Conservation (phyloP, 495 filamentous ascomycete species). For the Xylaria flabelliformis region DNA sequence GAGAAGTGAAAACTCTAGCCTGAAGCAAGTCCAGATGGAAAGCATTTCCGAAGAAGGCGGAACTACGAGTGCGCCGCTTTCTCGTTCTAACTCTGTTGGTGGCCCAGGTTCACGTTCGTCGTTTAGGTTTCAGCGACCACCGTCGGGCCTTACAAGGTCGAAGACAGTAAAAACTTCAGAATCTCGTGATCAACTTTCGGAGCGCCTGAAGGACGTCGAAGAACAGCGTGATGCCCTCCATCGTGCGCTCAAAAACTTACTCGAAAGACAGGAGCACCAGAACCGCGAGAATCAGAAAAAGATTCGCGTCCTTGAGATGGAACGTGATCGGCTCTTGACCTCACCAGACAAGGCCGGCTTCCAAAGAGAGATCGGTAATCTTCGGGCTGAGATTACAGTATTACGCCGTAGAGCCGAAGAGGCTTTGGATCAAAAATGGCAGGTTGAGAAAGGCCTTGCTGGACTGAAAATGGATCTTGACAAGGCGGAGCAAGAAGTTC, state of each 20-base stretch:
- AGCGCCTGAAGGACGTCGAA: constrained; percentile 90
- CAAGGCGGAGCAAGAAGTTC: constrained; percentile 90
- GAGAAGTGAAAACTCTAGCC: constrained; percentile 66
- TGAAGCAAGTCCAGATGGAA: constrained; percentile 42
- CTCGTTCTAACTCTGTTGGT: constrained; percentile 54
- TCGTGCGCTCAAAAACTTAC: constrained; percentile 78
- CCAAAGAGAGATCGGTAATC: constrained; percentile 75
- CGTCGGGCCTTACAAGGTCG: constrained; percentile 60
- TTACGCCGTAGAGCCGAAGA: constrained; percentile 91
- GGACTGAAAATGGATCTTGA: constrained; percentile 98
- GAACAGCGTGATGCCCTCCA: constrained; percentile 92
- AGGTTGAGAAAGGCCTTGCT: constrained; percentile 90
- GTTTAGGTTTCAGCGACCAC: constrained; percentile 42
- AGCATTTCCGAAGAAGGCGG: constrained; percentile 41
- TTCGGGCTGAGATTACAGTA: constrained; percentile 83
- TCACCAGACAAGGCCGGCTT: constrained; percentile 79
- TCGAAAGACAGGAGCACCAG: constrained; percentile 86
- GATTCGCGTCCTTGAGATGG: constrained; percentile 74
- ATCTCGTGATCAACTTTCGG: constrained; percentile 72
- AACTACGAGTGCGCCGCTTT: constrained; percentile 37
- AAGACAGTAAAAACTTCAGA: constrained; percentile 67
- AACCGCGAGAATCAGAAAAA: constrained; percentile 79
- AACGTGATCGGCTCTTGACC: constrained; percentile 75
- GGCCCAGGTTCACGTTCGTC: constrained; percentile 39
- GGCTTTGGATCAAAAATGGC: constrained; percentile 94